Conservation (phyloP, 805 yeast species). For the Tetrapisispora phaffii region DNA sequence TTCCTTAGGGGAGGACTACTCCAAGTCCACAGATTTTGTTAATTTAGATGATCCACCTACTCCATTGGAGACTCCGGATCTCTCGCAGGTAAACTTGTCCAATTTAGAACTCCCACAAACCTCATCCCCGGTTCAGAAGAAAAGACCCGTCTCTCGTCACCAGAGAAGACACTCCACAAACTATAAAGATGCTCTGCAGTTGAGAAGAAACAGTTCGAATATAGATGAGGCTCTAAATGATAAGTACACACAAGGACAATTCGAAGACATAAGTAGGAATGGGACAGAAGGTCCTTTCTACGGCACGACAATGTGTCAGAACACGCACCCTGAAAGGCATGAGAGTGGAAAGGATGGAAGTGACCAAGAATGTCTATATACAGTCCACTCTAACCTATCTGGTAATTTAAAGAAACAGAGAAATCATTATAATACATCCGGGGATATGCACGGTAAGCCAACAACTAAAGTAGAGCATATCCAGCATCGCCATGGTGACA, state of each 20-base stretch:
- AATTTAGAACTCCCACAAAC: neutral
- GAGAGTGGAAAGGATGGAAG: neutral
- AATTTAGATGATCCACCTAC: conserved; percentile 18
- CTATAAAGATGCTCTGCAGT: conserved; percentile 12
- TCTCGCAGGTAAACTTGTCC: neutral
- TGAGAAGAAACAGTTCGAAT: conserved; percentile 1
- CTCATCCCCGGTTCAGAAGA: neutral
- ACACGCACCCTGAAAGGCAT: too few species aligned
- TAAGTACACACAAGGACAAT: neutral
- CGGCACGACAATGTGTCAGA: neutral
- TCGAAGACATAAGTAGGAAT: neutral
- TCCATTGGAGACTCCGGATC: conserved; percentile 10
- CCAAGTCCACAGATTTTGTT: conserved; percentile 7
- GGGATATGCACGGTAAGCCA: neutral
- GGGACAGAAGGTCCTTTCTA: neutral
- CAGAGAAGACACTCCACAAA: conserved; percentile 14
- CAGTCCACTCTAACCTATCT: neutral
- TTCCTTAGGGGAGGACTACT: neutral
- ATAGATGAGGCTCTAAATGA: neutral
- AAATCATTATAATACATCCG: too few species aligned
- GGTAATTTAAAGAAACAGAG: neutral
- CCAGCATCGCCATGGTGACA: neutral
- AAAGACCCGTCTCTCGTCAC: neutral
- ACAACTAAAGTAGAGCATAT: neutral
- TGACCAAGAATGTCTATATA: neutral